Evolutionary conservation across 345 rosid species (phyloP).

Genomic region (Linum usitatissimum): DNA sequence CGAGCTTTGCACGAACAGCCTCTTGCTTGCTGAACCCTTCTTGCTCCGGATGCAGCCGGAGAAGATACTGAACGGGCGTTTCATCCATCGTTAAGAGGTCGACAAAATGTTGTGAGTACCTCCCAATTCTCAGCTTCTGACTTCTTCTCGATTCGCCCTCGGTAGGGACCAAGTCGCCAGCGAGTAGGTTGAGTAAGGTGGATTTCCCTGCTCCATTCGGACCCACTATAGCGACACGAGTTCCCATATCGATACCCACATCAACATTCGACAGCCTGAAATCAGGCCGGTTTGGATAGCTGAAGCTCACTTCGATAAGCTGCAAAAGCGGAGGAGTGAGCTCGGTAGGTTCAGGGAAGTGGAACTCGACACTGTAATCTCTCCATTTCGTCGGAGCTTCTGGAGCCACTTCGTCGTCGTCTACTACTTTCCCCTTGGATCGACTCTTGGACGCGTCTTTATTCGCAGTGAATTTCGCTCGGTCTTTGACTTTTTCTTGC

Average conservation of each 20-base stretch:
- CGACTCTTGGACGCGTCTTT: slow-evolving; percentile 77
- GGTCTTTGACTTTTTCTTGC: slow-evolving; percentile 85
- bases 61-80: slow-evolving; percentile 90
- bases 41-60: slow-evolving; percentile 89
- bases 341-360: slow-evolving; percentile 95
- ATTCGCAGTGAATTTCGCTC: slow-evolving; percentile 54
- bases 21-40: slow-evolving; percentile 94
- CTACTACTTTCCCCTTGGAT: slow-evolving; percentile 59
- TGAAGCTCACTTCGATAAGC: slow-evolving; percentile 78
- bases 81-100: slow-evolving; percentile 85
- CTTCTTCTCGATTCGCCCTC: slow-evolving; percentile 85
- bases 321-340: slow-evolving; percentile 88
- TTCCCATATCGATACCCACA: slow-evolving; percentile 97
- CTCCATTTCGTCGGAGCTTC: slow-evolving; percentile 90
- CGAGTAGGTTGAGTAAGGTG: slow-evolving; percentile 81
- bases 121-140: slow-evolving; percentile 81
- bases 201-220: slow-evolving; percentile 98
- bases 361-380: slow-evolving; percentile 86
- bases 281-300: slow-evolving; percentile 72
- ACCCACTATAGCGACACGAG: slow-evolving; percentile 88
- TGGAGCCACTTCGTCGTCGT: slow-evolving; percentile 55
- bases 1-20: slow-evolving; percentile 90
- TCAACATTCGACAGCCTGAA: slow-evolving; percentile 75
- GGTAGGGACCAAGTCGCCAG: slow-evolving; percentile 70
- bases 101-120: slow-evolving; percentile 95